Evolutionary conservation across 768 basidiomycete genomes (phyloP), one percentile per base, ranked within the genome.

Genomic region (Leucogyrophana mollusca): DNA sequence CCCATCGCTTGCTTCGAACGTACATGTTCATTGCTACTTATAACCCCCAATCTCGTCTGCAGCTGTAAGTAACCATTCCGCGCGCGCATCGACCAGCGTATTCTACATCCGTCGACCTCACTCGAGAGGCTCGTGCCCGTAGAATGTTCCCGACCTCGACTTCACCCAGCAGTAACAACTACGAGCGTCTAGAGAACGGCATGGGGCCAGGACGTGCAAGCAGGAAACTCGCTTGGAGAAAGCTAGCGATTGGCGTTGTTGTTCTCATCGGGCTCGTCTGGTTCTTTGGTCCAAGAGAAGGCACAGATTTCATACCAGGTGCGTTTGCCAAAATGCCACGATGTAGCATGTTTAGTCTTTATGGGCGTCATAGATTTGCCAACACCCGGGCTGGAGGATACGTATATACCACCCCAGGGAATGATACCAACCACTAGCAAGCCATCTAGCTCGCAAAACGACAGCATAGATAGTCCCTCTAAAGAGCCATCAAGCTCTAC

Each of bases 121-220:
- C 53, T 17, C 45, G 43, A 16, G 51, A 55, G 49, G 49, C 58
- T 52, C 58, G 65, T 56, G 60, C 52, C 48, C 58, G 50, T 20
- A 45, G 47, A 6, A 17, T 42, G 49, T 41, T 25, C 8, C 27
- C 6, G 30, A 55, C 32, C 33, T 17, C 56, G 25, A 49, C 50
- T 11, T 65, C 68, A 7, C 68, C 78, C 8, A 65, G 72, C 30
- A 73, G 58, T 51, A 66, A 61, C 54, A 70, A 73, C 59, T 84
- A 81, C 59, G 81, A 83, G 46, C 76, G 80, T 22, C 73, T 84
- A 32, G 82, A 84, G 57, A 73, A 76, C 30, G 82, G 82, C 13
- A 71, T 30, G 27, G 82, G 83, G 4, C 76, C 79, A 1, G 62
- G 65, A 34, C 64, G 76, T 17, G 50, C 51, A 18, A 49, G 60